Conservation (phyloP, 192 early-diverging fungal genomes). For the Linnemannia exigua region DNA sequence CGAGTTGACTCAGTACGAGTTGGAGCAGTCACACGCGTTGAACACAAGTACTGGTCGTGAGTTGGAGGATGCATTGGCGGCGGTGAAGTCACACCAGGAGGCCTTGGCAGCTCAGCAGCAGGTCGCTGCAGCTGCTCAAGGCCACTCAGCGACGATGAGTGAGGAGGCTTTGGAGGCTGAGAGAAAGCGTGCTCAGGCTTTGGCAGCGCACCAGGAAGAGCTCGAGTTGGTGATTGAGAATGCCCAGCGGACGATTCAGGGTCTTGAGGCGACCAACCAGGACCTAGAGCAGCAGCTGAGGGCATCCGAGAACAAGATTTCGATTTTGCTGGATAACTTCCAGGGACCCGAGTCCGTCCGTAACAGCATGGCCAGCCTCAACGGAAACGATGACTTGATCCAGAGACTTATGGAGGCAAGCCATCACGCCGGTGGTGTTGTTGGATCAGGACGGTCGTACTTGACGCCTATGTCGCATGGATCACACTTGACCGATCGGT, state of each 20-base stretch:
- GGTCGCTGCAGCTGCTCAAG: neutral
- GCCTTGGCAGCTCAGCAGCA: neutral
- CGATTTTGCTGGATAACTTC: constrained; percentile 48
- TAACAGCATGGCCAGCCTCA: constrained; percentile 47
- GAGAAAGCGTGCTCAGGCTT: constrained; percentile 16
- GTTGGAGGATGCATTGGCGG: constrained; percentile 31
- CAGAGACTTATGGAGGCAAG: constrained; percentile 40
- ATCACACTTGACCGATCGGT: constrained; percentile 41
- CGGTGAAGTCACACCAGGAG: constrained; percentile 15
- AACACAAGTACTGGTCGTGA: constrained; percentile 25
- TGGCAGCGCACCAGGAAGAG: constrained; percentile 39
- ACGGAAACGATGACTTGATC: constrained; percentile 44
- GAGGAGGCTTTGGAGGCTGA: constrained; percentile 23
- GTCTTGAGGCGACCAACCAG: constrained; percentile 23
- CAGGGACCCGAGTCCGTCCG: constrained; percentile 52
- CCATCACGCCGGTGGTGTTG: constrained; percentile 1
- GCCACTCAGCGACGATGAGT: neutral
- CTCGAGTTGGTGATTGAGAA: constrained; percentile 45
- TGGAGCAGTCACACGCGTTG: constrained; percentile 33
- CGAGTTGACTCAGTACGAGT: constrained; percentile 28
- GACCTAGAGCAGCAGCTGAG: constrained; percentile 41
- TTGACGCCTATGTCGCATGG: constrained; percentile 41
- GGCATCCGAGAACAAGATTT: constrained; percentile 50
- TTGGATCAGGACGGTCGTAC: neutral
- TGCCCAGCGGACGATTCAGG: constrained; percentile 34